Percentiles rank a stretch among this genome's conserved stretches.
Evolutionary conservation across 2,329 filamentous ascomycete genomes (phyloP).

Genomic region (Alternaria brassicicola): DNA sequence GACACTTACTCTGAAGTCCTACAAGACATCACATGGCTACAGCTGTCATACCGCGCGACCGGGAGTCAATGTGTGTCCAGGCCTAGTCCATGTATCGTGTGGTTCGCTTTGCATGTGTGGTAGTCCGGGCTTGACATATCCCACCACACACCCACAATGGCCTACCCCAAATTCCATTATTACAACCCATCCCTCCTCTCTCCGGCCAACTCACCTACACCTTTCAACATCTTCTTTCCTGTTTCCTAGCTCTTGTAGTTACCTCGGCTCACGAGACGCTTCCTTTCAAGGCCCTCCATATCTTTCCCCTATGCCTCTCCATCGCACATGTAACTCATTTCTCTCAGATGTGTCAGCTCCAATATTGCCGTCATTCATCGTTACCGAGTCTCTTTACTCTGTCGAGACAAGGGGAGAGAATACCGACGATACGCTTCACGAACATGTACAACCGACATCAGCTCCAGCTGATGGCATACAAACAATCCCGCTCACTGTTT

Average conservation of each 20-base stretch:
- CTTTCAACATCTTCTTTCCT: not conserved
- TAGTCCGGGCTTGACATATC: not conserved
- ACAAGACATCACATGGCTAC: not conserved
- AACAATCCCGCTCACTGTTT: constrained; percentile 17
- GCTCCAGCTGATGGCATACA: not conserved
- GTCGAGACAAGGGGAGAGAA: not conserved
- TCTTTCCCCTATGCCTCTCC: not conserved
- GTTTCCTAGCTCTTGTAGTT: not conserved
- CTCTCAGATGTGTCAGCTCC: not conserved
- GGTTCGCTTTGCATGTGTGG: not conserved
- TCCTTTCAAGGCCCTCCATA: not conserved
- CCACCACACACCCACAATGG: not conserved
- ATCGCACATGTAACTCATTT: not conserved
- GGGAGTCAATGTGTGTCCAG: not conserved
- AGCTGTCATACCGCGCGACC: not conserved
- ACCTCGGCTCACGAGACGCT: not conserved
- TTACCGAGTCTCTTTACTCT: not conserved
- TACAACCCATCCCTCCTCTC: not conserved
- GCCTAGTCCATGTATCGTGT: not conserved
- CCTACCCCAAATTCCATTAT: not conserved
- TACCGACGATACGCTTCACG: not conserved
- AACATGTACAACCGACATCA: not conserved
- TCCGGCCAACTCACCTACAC: no score
- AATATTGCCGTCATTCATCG: not conserved
- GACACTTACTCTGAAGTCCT: not conserved